These are phyloP conservation scores for Trypanosoma platydactyli DNA, from an alignment of 208 protist species.

Conservation along the genomic window DNA sequence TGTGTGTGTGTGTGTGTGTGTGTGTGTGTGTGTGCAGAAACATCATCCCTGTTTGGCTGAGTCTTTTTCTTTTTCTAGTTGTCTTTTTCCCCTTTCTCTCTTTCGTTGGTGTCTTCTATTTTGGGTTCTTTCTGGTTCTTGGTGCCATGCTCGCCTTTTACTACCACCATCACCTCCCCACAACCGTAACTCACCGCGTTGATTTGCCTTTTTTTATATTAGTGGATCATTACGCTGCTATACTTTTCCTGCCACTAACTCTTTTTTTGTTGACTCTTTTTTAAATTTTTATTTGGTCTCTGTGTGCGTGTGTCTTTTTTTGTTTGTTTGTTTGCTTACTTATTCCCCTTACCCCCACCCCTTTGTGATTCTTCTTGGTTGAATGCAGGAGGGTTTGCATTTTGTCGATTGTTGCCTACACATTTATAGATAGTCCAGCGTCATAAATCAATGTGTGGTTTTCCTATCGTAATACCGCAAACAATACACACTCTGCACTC, in stretches of 20 bases:
- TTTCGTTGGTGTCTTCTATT: constrained; percentile 25
- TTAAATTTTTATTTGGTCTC: constrained; percentile 17
- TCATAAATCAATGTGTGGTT: no score
- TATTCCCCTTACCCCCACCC: neutral
- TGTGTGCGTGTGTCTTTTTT: constrained; percentile 17
- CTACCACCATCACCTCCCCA: neutral
- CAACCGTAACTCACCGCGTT: no score
- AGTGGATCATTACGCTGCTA: no score
- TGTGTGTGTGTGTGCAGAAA: no score
- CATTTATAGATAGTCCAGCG: no score
- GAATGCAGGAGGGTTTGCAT: neutral
- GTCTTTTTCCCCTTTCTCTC: constrained; percentile 6
- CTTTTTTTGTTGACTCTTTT: constrained; percentile 21
- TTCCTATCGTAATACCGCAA: no score
- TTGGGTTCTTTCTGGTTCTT: constrained; percentile 15
- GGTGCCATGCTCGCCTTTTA: neutral
- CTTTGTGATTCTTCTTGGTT: neutral
- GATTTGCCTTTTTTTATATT: no score
- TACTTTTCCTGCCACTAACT: no score
- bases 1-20: no score
- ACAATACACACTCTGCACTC: neutral
- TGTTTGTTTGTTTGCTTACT: neutral
- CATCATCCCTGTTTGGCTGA: no score
- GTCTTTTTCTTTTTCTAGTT: constrained; percentile 16
- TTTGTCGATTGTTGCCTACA: constrained; percentile 3